Percentiles rank a stretch among this genome's conserved stretches.
Evolutionary conservation across 2,329 filamentous ascomycete genomes (phyloP).

Genomic region (Clonostachys rosea): DNA sequence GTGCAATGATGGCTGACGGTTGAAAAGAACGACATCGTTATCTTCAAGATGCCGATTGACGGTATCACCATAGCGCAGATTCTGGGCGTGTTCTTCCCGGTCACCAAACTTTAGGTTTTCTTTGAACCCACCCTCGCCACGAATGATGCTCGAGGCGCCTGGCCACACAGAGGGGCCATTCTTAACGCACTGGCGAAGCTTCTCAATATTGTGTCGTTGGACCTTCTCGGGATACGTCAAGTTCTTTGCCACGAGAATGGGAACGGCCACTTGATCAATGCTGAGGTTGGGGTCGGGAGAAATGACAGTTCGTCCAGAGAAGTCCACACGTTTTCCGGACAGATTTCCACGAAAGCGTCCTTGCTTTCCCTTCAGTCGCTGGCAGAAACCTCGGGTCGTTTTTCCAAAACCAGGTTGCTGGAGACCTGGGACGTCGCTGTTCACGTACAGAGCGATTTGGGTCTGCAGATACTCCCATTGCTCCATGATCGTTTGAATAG

Average conservation of each 20-base stretch:
- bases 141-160: slow-evolving; percentile 80
- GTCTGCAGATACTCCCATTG: slow-evolving; percentile 97
- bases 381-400: slow-evolving; percentile 87
- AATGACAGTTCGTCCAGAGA: slow-evolving; percentile 95
- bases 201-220: slow-evolving; percentile 79
- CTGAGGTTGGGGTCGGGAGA: slow-evolving; percentile 92
- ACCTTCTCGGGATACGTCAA: slow-evolving; percentile 92
- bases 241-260: slow-evolving; percentile 88
- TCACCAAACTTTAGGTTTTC: slow-evolving; percentile 73
- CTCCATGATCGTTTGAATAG: slow-evolving; percentile 88
- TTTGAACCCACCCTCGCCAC: slow-evolving; percentile 61
- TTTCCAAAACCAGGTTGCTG: slow-evolving; percentile 84
- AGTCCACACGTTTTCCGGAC: slow-evolving; percentile 97
- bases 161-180: slow-evolving; percentile 80
- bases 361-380: slow-evolving; percentile 94
- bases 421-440: slow-evolving; percentile 92
- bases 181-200: slow-evolving; percentile 67
- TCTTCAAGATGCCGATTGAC: slow-evolving; percentile 95
- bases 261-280: slow-evolving; percentile 91
- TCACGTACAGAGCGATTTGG: slow-evolving; percentile 96
- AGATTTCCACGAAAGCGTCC: slow-evolving; percentile 95
- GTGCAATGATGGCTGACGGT: slow-evolving; percentile 94
- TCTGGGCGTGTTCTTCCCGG: slow-evolving; percentile 64
- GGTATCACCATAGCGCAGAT: slow-evolving; percentile 77
- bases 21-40: slow-evolving; percentile 94